These are phyloP conservation scores for Monosporascus sp. DNA, from an alignment of 2,329 filamentous ascomycete species.

Conservation along the genomic window DNA sequence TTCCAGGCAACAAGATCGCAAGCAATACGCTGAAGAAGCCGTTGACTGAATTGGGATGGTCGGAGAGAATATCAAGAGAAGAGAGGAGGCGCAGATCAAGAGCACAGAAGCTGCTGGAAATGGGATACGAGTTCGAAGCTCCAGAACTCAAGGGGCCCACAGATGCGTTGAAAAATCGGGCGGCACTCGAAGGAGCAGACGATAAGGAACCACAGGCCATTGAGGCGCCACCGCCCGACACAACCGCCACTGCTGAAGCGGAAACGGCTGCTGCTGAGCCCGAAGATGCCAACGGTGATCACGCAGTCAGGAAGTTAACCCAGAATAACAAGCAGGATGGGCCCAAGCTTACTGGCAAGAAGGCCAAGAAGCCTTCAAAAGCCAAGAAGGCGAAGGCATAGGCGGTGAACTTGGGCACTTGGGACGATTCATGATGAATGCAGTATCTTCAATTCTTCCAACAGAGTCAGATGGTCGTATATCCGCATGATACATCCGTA, in stretches of 20 bases:
- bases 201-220: constrained; percentile 33
- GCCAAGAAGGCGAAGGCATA: constrained; percentile 36
- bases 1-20: constrained; percentile 83
- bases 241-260: constrained; percentile 20
- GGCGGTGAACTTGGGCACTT: constrained; percentile 8
- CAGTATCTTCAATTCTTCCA: not conserved
- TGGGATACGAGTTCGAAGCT: constrained; percentile 79
- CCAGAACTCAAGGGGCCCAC: constrained; percentile 61
- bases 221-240: constrained; percentile 30
- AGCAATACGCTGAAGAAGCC: constrained; percentile 70
- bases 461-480: not conserved
- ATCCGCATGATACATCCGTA: not conserved
- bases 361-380: constrained; percentile 30
- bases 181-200: constrained; percentile 31
- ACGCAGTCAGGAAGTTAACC: constrained; percentile 20
- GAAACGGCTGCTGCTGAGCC: constrained; percentile 22
- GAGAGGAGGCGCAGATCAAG: constrained; percentile 63
- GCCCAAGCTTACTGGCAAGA: constrained; percentile 16
- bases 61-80: constrained; percentile 68
- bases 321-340: constrained; percentile 28
- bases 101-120: constrained; percentile 67
- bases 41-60: constrained; percentile 71
- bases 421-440: not conserved
- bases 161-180: constrained; percentile 31
- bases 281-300: constrained; percentile 13